These are phyloP conservation scores for Galerina sulciceps DNA, from an alignment of 768 basidiomycete species.

Conservation along the genomic window DNA sequence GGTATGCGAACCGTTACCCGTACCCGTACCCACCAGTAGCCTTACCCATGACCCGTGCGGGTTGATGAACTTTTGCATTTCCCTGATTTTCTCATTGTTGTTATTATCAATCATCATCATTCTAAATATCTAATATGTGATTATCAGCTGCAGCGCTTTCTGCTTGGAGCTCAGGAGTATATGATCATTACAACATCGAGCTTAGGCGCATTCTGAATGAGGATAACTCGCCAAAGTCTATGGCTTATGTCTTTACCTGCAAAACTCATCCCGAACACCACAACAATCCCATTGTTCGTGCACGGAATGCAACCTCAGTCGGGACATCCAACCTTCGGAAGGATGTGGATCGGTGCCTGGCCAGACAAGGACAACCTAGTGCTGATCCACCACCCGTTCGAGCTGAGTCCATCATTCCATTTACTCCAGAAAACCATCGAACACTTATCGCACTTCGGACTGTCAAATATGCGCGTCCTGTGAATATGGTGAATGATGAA, in stretches of 20 bases:
- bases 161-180: not conserved
- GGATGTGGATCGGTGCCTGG: slow-evolving; percentile 10
- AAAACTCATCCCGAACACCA: not conserved
- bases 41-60: too few species aligned
- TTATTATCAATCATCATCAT: too few species aligned
- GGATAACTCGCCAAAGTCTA: not conserved
- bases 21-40: too few species aligned
- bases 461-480: slow-evolving; percentile 25
- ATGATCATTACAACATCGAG: not conserved
- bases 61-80: too few species aligned
- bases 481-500: slow-evolving; percentile 31
- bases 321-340: not conserved
- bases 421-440: slow-evolving; percentile 20
- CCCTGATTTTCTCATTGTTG: too few species aligned
- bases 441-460: slow-evolving; percentile 29
- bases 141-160: not conserved
- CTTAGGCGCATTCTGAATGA: not conserved
- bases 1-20: too few species aligned
- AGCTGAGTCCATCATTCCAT: slow-evolving; percentile 3
- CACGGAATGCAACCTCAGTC: not conserved
- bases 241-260: not conserved
- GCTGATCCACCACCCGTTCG: not conserved
- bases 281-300: not conserved
- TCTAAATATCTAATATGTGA: too few species aligned
- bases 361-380: slow-evolving; percentile 5